phyloP scores from a whole-genome alignment of 352 stramenopile species.

The Plasmopara halstedii region DNA sequence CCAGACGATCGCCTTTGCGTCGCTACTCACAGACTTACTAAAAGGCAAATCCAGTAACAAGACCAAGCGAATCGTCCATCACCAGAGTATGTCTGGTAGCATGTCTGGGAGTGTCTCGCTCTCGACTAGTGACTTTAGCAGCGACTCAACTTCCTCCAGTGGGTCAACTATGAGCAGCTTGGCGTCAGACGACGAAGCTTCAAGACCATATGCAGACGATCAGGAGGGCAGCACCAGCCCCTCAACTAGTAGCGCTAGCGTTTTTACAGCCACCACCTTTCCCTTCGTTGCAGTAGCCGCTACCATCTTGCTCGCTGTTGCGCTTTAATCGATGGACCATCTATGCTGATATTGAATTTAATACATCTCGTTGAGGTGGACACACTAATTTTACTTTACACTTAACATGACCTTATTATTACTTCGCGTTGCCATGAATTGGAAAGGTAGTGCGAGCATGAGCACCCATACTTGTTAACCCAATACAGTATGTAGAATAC shows the following conservation, averaged over 20 bases:
- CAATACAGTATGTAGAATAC: background rate
- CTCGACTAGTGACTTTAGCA: slow-evolving; percentile 8
- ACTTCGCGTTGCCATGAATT: too few relatives aligned
- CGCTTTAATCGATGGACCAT: slow-evolving; percentile 13
- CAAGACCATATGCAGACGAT: background rate
- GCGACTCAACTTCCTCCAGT: slow-evolving; percentile 2
- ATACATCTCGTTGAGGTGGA: too few relatives aligned
- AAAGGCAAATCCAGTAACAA: slow-evolving; percentile 56
- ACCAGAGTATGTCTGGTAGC: slow-evolving; percentile 10
- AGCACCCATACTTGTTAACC: too few relatives aligned
- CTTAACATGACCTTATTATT: too few relatives aligned
- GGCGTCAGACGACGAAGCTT: slow-evolving; percentile 2
- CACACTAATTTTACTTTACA: too few relatives aligned
- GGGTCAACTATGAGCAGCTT: slow-evolving; percentile 3
- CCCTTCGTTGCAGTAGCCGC: slow-evolving; percentile 6
- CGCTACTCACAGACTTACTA: slow-evolving; percentile 40
- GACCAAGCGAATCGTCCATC: slow-evolving; percentile 19
- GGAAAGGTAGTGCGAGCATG: too few relatives aligned
- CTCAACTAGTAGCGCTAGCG: slow-evolving; percentile 6
- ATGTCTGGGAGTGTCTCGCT: slow-evolving; percentile 18
- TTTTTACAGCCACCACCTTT: slow-evolving; percentile 8
- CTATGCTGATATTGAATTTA: background rate
- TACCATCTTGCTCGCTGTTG: slow-evolving; percentile 14
- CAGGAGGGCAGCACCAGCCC: slow-evolving; percentile 8
- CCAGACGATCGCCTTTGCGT: slow-evolving; percentile 29